Conservation (phyloP, 139 green algal species). For the Volvox africanus region DNA sequence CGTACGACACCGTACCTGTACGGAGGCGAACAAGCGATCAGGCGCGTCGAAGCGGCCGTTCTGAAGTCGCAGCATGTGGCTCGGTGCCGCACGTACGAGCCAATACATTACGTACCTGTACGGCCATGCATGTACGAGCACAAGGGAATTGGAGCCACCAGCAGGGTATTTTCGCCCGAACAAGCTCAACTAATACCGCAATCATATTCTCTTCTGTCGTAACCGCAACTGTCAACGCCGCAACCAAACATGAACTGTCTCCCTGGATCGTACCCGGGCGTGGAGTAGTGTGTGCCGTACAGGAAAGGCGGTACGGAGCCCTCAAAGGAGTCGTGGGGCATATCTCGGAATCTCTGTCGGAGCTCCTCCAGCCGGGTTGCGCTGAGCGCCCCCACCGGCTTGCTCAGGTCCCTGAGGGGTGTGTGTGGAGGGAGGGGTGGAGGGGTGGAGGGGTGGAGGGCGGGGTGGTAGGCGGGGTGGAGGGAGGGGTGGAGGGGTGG, state of each 20-base stretch:
- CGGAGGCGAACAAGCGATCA: conserved; percentile 89
- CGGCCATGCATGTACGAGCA: background rate
- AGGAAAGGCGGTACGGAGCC: conserved; percentile 85
- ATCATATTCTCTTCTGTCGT: no score
- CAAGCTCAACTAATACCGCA: no score
- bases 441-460: no score
- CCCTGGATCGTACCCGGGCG: conserved; percentile 76
- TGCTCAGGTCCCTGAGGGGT: conserved; percentile 86
- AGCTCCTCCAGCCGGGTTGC: conserved; percentile 79
- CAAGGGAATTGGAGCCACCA: no score
- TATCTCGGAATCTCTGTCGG: conserved; percentile 73
- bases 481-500: no score
- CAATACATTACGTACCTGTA: conserved; percentile 94
- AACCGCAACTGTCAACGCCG: no score
- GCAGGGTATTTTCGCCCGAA: no score
- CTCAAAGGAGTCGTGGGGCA: conserved; percentile 65
- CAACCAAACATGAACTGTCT: background rate
- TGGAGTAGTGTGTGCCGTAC: conserved; percentile 97
- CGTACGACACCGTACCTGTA: conserved; percentile 56
- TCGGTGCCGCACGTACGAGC: conserved; percentile 87
- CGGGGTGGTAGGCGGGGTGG: no score
- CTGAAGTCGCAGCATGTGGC: conserved; percentile 94
- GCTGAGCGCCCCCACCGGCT: conserved; percentile 94
- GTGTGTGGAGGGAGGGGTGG: background rate
- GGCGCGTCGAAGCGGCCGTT: conserved; percentile 94